Evolutionary conservation across 768 basidiomycete species (phyloP).

Genomic region (Phlebiopsis gigantea): DNA sequence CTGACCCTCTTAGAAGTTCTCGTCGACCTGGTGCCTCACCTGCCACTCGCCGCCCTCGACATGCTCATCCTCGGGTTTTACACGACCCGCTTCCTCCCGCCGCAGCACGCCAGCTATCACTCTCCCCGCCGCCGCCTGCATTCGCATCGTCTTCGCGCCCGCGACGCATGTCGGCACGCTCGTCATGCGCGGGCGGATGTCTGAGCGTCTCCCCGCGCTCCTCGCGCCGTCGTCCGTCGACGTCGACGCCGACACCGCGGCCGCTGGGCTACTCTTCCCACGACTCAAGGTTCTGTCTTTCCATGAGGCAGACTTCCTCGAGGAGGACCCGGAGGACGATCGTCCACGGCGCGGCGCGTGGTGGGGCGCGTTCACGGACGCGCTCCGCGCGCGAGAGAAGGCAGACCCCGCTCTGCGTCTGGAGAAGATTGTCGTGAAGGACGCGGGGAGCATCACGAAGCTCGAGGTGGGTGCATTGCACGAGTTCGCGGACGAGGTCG

Average conservation of each 20-base stretch:
- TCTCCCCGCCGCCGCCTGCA: neutral
- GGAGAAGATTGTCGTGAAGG: neutral
- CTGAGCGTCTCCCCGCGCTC: neutral
- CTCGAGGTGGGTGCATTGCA: neutral
- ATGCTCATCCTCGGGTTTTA: too few relatives aligned
- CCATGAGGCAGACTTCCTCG: neutral
- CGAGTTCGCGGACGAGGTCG: neutral
- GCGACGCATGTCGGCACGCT: neutral
- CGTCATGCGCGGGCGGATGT: neutral
- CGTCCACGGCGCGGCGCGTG: neutral
- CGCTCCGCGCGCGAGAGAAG: neutral
- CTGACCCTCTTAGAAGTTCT: too few relatives aligned
- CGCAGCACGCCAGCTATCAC: too few relatives aligned
- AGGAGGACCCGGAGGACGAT: neutral
- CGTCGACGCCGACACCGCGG: too few relatives aligned
- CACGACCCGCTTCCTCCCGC: too few relatives aligned
- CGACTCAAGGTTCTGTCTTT: neutral
- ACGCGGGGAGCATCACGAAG: neutral
- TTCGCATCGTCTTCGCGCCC: neutral
- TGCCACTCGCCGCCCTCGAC: too few relatives aligned
- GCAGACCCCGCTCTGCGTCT: too few relatives aligned
- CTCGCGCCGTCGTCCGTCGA: too few relatives aligned
- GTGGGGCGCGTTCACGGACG: neutral
- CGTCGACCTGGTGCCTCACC: too few relatives aligned
- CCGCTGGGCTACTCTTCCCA: neutral